A percentile compares a stretch with the other conserved stretches of the same genome.
Evolutionary conservation across 2,329 filamentous ascomycete genomes (phyloP).

Genomic region (Dactylellina leptospora): DNA sequence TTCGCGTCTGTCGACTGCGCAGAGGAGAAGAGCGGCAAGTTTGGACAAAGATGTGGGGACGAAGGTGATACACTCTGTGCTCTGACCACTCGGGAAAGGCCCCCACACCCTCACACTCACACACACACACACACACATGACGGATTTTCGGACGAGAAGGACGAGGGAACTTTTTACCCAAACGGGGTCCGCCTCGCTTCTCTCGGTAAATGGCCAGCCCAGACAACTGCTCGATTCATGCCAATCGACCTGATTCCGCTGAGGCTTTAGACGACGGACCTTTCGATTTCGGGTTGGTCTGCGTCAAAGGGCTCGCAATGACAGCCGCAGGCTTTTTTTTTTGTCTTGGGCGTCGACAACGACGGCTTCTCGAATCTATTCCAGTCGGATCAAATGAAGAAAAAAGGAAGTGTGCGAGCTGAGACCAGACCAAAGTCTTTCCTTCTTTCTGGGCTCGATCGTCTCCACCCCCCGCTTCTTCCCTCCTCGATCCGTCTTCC

Average conservation of each 20-base stretch:
- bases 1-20: slow-evolving; percentile 47
- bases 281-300: neutral
- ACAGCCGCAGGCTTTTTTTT: slow-evolving; percentile 16
- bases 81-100: slow-evolving; percentile 51
- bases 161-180: slow-evolving; percentile 19
- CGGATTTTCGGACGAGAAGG: slow-evolving; percentile 39
- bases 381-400: slow-evolving; percentile 15
- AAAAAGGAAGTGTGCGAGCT: too few species aligned
- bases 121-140: too few species aligned
- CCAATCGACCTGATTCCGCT: slow-evolving; percentile 28
- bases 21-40: slow-evolving; percentile 23
- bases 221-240: too few species aligned
- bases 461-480: slow-evolving; percentile 22
- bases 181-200: slow-evolving; percentile 30
- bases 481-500: slow-evolving; percentile 34
- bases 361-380: slow-evolving; percentile 1
- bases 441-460: slow-evolving; percentile 9
- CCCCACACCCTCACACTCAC: slow-evolving; percentile 47
- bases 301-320: slow-evolving; percentile 2
- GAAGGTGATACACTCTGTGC: slow-evolving; percentile 32
- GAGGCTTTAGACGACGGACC: slow-evolving; percentile 21
- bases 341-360: neutral
- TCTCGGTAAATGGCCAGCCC: slow-evolving; percentile 35
- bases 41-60: slow-evolving; percentile 24
- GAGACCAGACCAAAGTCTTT: too few species aligned